phyloP scores from a whole-genome alignment of 179 eudicot genomes.

The Spinacia oleracea region DNA sequence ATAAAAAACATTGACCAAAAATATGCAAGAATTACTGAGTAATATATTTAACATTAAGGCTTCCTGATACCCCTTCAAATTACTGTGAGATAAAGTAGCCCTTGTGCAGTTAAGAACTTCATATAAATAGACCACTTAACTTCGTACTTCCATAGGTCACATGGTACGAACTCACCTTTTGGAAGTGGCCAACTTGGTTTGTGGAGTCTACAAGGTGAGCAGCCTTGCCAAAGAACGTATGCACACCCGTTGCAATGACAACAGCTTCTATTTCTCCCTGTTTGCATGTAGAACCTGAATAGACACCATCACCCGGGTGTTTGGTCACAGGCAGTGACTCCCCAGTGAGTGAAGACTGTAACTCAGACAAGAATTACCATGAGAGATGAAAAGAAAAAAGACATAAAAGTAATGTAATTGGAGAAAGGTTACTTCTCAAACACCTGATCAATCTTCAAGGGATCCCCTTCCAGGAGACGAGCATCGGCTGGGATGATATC shows the following conservation, averaged over 20 bases:
- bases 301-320: conserved; percentile 69
- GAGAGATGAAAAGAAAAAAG: not conserved
- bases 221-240: conserved; percentile 87
- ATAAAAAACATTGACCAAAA: not conserved
- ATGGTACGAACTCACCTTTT: conserved; percentile 45
- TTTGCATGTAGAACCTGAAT: conserved; percentile 84
- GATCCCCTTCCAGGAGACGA: conserved; percentile 85
- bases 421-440: conserved; percentile 1
- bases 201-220: conserved; percentile 85
- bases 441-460: conserved; percentile 81
- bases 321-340: conserved; percentile 87
- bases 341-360: conserved; percentile 82
- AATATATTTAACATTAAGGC: no score
- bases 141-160: not conserved
- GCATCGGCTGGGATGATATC: conserved; percentile 88
- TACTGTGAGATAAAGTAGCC: not conserved
- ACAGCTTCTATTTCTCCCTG: conserved; percentile 87
- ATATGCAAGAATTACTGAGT: not conserved
- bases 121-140: not conserved
- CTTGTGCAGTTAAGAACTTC: not conserved
- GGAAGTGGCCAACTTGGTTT: conserved; percentile 84
- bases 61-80: no score
- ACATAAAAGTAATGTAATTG: not conserved
- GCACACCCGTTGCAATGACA: conserved; percentile 84
- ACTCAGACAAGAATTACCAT: conserved; percentile 10